These are phyloP conservation scores for Tieghemostelium lacteum DNA, from an alignment of 78 protist genomes.

Conservation along the genomic window DNA sequence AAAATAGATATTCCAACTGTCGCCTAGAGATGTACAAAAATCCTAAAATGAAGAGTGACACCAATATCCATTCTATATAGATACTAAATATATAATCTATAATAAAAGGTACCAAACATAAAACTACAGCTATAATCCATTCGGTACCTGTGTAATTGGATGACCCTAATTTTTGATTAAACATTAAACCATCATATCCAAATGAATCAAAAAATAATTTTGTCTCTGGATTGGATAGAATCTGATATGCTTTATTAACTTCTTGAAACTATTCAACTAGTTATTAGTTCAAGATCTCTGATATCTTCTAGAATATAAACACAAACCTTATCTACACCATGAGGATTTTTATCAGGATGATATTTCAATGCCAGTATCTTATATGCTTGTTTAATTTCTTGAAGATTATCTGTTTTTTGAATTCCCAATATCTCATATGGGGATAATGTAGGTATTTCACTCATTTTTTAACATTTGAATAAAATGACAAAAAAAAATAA, in stretches of 20 bases:
- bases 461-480: too few relatives aligned
- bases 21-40: slow-evolving; percentile 34
- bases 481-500: too few relatives aligned
- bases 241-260: slow-evolving; percentile 70
- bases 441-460: too few relatives aligned
- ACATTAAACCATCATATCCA: slow-evolving; percentile 72
- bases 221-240: slow-evolving; percentile 50
- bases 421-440: slow-evolving; percentile 64
- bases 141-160: slow-evolving; percentile 25
- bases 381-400: slow-evolving; percentile 84
- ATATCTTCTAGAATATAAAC: background rate
- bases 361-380: slow-evolving; percentile 78
- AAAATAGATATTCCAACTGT: slow-evolving; percentile 41
- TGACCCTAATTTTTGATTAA: slow-evolving; percentile 22
- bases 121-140: slow-evolving; percentile 50
- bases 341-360: slow-evolving; percentile 84
- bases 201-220: slow-evolving; percentile 62
- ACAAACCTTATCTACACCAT: slow-evolving; percentile 30
- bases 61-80: slow-evolving; percentile 71
- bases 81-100: slow-evolving; percentile 41
- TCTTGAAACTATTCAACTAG: slow-evolving; percentile 30
- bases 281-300: background rate
- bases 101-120: slow-evolving; percentile 18
- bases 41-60: slow-evolving; percentile 51
- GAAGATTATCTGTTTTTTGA: slow-evolving; percentile 47